Evolutionary conservation across 768 basidiomycete genomes (phyloP), one percentile per base, ranked within the genome.

Genomic region (Phanerochaete carnosa): DNA sequence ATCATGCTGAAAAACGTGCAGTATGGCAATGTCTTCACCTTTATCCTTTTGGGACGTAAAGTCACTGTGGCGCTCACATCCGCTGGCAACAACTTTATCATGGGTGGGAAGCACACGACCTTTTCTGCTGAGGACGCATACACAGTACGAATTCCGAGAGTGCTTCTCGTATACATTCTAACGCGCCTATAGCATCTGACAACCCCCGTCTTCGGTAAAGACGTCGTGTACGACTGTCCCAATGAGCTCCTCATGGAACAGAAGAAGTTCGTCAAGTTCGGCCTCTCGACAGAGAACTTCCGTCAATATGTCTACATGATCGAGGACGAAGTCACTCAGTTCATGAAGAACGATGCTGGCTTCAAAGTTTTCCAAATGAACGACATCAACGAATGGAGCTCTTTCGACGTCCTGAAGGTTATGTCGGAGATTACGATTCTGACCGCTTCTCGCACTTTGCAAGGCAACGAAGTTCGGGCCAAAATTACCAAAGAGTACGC

Each of bases 211-310:
- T 99, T 99, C 69, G 97, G 97, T 47, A 94, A 94, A 70, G 95
- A 93, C 50, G 97, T 99, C 49, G 95, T 98, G 12, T 99, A 98
- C 72, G 97, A 98, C 67, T 87, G 92, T 54, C 96, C 97, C 32
- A 98, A 98, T 73, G 92, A 95, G 50, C 77, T 91, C 47, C 88
- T 99, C 74, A 98, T 99, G 95, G 95, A 99, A 69, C 97, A 99
- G 74, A 99, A 99, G 82, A 91, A 90, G 72, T 98, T 98, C 70
- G 89, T 98, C 74, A 99, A 99, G 77, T 87, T 94, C 62, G 95
- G 97, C 25, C 85, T 99, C 23, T 92, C 94, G 12, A 86, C 85
- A 13, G 95, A 98, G 28, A 95, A 95, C 74, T 86, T 99, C 73
- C 85, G 88, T 45, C 80, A 86, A 30, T 98, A 99, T 71, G 79